These are phyloP conservation scores for Albatrellus ellisii DNA, from an alignment of 768 basidiomycete genomes.

Conservation along the genomic window DNA sequence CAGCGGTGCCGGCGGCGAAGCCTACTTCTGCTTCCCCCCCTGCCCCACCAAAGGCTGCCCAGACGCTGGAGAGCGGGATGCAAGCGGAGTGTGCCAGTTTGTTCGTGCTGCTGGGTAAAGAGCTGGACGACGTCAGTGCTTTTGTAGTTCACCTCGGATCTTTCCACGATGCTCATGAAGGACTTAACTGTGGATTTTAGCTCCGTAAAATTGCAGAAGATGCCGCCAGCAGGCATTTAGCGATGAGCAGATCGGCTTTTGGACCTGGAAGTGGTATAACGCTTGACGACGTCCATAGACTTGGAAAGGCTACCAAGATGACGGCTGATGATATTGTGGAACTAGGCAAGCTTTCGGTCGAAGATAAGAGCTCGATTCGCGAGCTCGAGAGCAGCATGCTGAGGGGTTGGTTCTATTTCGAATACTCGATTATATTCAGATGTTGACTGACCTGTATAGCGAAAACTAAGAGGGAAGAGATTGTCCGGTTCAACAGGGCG, in stretches of 20 bases:
- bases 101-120: slow-evolving; percentile 30
- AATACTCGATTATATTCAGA: not conserved
- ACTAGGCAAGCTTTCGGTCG: slow-evolving; percentile 29
- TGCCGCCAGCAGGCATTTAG: slow-evolving; percentile 23
- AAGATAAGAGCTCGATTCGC: slow-evolving; percentile 30
- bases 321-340: slow-evolving; percentile 38
- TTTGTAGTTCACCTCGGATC: not conserved
- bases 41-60: slow-evolving; percentile 6
- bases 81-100: slow-evolving; percentile 49
- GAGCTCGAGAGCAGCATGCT: slow-evolving; percentile 55
- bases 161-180: not conserved
- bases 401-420: slow-evolving; percentile 33
- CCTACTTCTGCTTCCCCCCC: not conserved
- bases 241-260: slow-evolving; percentile 4
- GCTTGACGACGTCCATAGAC: slow-evolving; percentile 36
- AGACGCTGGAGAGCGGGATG: slow-evolving; percentile 45
- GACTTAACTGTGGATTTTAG: not conserved
- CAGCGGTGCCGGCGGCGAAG: not conserved
- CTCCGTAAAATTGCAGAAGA: slow-evolving; percentile 2
- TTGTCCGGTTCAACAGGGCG: slow-evolving; percentile 65
- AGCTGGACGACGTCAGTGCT: slow-evolving; percentile 47
- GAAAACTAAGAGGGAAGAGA: slow-evolving; percentile 73
- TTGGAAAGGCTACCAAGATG: slow-evolving; percentile 33
- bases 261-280: slow-evolving; percentile 25
- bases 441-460: slow-evolving; percentile 29